Evolutionary conservation across 139 green algal genomes (phyloP).

Genomic region (Coccomyxa sp.): DNA sequence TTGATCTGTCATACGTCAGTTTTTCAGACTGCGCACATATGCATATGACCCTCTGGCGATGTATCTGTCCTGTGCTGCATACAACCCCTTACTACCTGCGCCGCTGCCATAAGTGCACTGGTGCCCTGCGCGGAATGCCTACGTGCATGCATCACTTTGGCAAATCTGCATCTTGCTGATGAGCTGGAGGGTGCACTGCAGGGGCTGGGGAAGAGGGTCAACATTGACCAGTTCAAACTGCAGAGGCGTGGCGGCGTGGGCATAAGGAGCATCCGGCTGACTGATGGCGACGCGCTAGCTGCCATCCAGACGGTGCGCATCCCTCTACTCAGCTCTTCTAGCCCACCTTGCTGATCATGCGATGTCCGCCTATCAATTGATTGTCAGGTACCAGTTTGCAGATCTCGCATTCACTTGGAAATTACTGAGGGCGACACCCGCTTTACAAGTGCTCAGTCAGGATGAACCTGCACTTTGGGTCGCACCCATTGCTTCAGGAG

Average conservation of each 20-base stretch:
- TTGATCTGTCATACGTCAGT: too few species aligned
- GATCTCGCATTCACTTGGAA: background rate
- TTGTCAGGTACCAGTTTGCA: background rate
- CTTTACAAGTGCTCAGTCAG: background rate
- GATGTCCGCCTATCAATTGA: background rate
- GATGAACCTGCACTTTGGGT: background rate
- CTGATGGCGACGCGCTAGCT: constrained; percentile 31
- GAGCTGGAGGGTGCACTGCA: background rate
- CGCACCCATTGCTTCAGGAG: background rate
- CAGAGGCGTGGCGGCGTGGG: constrained; percentile 25
- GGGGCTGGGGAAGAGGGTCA: constrained; percentile 46
- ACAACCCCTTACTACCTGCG: background rate
- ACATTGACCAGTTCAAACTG: constrained; percentile 29
- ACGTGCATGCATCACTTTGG: background rate
- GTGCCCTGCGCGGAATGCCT: background rate
- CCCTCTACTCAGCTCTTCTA: background rate
- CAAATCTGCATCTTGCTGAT: background rate
- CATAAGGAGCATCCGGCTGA: constrained; percentile 18
- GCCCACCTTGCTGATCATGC: background rate
- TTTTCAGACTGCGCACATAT: background rate
- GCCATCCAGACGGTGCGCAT: constrained; percentile 32
- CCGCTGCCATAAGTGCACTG: background rate
- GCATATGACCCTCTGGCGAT: background rate
- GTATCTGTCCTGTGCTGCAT: background rate
- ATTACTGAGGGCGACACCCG: background rate